phyloP scores from a whole-genome alignment of 805 yeast genomes.

The Ogataea polymorpha region DNA sequence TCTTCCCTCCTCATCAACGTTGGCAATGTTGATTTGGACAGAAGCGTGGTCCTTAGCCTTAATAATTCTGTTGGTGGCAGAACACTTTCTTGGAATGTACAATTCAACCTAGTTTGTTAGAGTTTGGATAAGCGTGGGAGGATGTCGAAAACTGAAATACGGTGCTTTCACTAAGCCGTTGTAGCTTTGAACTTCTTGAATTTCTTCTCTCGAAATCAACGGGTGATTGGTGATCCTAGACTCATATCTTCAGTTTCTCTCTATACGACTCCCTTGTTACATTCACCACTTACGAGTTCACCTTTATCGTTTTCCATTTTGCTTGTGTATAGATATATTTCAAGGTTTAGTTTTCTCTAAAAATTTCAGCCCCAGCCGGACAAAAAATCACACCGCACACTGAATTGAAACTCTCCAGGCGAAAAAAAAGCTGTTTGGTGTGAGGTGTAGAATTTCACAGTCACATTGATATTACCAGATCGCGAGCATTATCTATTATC shows the following conservation, averaged over 20 bases:
- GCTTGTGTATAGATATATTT: conserved; percentile 28
- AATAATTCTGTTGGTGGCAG: conserved; percentile 99
- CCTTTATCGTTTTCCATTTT: conserved; percentile 99
- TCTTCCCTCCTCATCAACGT: conserved; percentile 95
- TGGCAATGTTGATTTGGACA: conserved; percentile 97
- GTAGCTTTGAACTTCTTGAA: too few species aligned
- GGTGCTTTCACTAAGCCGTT: too few species aligned
- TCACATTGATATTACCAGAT: conserved; percentile 9
- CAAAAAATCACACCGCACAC: conserved; percentile 8
- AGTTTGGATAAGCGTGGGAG: not conserved
- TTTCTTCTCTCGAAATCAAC: too few species aligned
- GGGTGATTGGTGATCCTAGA: too few species aligned
- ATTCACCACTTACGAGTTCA: conserved; percentile 81
- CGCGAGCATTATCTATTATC: not conserved
- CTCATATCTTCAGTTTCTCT: not conserved
- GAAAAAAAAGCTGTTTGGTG: conserved; percentile 4
- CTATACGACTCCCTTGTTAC: not conserved
- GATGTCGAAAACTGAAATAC: too few species aligned
- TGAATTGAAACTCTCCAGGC: not conserved
- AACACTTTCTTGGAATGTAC: conserved; percentile 99
- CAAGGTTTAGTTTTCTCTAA: conserved; percentile 10
- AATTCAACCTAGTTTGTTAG: conserved; percentile 77
- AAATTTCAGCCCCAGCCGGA: conserved; percentile 9
- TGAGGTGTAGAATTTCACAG: conserved; percentile 17
- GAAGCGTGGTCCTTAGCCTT: conserved; percentile 99